A percentile compares a stretch with the other conserved stretches of the same genome.
Conservation (phyloP, 257 asterid genomes). For the Apocynum venetum region DNA sequence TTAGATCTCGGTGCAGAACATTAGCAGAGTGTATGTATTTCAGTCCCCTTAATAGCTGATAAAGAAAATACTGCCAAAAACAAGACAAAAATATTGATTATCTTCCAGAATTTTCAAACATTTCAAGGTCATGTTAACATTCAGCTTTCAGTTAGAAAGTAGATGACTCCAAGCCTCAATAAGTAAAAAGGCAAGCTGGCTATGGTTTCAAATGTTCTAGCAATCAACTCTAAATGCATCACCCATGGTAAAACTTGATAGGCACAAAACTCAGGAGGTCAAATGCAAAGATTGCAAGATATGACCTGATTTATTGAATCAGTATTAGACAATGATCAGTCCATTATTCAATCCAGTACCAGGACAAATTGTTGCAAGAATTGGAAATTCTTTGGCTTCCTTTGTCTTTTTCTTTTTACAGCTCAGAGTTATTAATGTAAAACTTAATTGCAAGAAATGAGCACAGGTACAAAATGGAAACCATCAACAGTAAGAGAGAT, state of each 20-base stretch:
- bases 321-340: not conserved
- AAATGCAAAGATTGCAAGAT: not conserved
- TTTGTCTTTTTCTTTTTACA: not conserved
- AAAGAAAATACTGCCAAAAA: conserved; percentile 29
- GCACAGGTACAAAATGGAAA: not conserved
- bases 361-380: not conserved
- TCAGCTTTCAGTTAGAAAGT: not conserved
- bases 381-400: not conserved
- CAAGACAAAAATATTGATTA: not conserved
- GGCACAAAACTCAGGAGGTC: not conserved
- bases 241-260: not conserved
- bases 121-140: not conserved
- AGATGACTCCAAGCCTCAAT: not conserved
- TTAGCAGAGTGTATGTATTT: conserved; percentile 36
- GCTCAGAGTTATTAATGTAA: not conserved
- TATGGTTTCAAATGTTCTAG: not conserved
- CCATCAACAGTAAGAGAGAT: not conserved
- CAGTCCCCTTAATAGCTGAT: conserved; percentile 34
- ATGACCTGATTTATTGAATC: not conserved
- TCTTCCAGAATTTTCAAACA: not conserved
- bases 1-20: conserved; percentile 35
- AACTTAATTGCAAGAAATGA: too few species aligned
- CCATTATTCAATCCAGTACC: not conserved
- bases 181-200: not conserved
- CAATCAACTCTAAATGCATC: not conserved